Evolutionary conservation across 495 filamentous ascomycete genomes (phyloP).

Genomic region (Trichocladium antarcticum): DNA sequence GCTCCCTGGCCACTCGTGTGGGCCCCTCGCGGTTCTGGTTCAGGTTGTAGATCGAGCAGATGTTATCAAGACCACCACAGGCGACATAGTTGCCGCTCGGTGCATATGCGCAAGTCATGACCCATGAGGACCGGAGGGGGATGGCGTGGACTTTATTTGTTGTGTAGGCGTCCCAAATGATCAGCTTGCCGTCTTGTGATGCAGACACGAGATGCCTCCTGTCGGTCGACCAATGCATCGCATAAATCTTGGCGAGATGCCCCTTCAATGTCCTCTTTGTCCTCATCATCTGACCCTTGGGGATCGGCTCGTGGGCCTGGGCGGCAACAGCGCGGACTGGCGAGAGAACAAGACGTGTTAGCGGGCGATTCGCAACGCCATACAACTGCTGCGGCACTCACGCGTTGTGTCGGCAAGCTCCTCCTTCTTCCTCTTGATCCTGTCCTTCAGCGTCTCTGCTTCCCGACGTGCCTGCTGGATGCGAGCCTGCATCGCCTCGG

Average conservation of each 20-base stretch:
- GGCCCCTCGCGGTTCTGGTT: conserved; percentile 87
- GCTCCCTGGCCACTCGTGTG: conserved; percentile 88
- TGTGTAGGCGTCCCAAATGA: conserved; percentile 99
- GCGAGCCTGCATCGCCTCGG: conserved; percentile 56
- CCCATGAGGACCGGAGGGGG: conserved; percentile 95
- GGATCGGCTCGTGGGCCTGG: conserved; percentile 77
- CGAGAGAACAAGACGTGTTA: conserved; percentile 6
- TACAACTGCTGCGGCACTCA: conserved; percentile 42
- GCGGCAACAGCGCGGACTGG: conserved; percentile 85
- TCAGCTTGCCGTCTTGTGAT: conserved; percentile 97
- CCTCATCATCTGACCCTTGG: conserved; percentile 84
- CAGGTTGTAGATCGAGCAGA: conserved; percentile 99
- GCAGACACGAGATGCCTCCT: conserved; percentile 94
- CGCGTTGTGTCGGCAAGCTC: conserved; percentile 93
- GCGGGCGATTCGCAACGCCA: conserved; percentile 5
- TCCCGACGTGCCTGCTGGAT: conserved; percentile 96
- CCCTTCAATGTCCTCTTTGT: conserved; percentile 90
- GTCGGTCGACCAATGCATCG: conserved; percentile 99
- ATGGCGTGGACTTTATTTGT: conserved; percentile 99
- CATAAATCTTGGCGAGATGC: conserved; percentile 97
- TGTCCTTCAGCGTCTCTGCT: conserved; percentile 94
- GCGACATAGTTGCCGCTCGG: conserved; percentile 97
- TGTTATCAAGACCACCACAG: conserved; percentile 97
- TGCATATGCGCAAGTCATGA: conserved; percentile 99
- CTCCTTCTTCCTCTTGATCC: conserved; percentile 99